Base-by-base conservation (phyloP, 2,329 filamentous ascomycete genomes). In the Pestalotiopsis fici region DNA sequence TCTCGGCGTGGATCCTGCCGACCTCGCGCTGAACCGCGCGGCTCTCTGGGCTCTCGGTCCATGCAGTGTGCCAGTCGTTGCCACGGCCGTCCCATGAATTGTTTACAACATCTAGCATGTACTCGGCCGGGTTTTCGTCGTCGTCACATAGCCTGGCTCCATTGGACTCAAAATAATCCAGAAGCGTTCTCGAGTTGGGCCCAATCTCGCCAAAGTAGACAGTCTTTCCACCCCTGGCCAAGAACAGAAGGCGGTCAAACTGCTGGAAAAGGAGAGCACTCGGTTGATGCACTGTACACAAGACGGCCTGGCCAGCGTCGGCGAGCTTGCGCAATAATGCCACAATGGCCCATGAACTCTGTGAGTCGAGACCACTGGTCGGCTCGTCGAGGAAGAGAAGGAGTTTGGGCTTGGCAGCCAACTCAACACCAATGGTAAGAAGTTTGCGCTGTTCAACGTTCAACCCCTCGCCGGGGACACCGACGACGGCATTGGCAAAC, bases 331-430 rank as follows among this genome's bases (percentile, higher is more conserved):
- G 86, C 64, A 94, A 83, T 11, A 93, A 82, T 74, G 88, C 86
- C 55, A 88, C 85, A 74, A 93, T 93, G 68, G 90, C 88, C 88
- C 90, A 93, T 1, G 91, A 91, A 1, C 90, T 92, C 74, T 93
- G 90, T 74, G 86, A 89, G 76, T 93, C 91, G 21, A 93, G 84
- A 77, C 91, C 91, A 27, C 90, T 93, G 3, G 91, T 93, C 3
- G 91, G 91, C 75, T 94, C 91, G 73, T 94, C 91, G 21, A 93
- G 83, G 83, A 93, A 93, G 47, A 93, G 83, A 66, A 93, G 84
- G 4, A 93, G 82, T 63, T 90, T 85, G 4, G 91, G 91, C 77
- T 91, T 93, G 3, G 91, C 91, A 23, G 90, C 90, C 21, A 94
- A 82, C 75, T 93, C 91, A 2, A 93, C 91, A 75, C 90, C 91